Conservation (phyloP, 1,284 basidiomycete genomes). For the Melampsora larici-populina region DNA sequence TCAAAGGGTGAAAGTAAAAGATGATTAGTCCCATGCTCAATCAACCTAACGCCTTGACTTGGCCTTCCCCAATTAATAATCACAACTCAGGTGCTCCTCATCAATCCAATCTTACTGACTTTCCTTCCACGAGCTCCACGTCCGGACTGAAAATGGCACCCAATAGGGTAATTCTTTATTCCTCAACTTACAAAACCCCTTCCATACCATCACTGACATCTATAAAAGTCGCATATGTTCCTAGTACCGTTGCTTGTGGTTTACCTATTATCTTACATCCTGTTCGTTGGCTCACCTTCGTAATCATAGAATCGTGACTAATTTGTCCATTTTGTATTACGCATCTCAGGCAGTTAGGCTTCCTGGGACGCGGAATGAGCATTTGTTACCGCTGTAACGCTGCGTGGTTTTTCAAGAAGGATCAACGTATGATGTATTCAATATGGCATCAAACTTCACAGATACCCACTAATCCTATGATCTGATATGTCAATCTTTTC, state of each 20-base stretch:
- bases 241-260: neutral
- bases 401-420: neutral
- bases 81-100: too few species aligned
- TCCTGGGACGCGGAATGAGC: neutral
- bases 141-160: too few species aligned
- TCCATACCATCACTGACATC: neutral
- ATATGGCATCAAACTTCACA: neutral
- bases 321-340: neutral
- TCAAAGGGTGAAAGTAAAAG: too few species aligned
- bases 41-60: too few species aligned
- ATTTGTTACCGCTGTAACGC: neutral
- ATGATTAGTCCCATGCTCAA: too few species aligned
- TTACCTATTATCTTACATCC: neutral
- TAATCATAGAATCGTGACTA: neutral
- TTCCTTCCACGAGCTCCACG: too few species aligned
- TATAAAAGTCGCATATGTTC: neutral
- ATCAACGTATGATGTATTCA: neutral
- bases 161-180: too few species aligned
- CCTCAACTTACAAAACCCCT: too few species aligned
- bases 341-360: neutral
- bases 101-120: too few species aligned
- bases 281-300: neutral
- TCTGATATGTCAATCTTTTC: neutral
- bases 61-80: too few species aligned
- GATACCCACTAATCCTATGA: neutral